phyloP scores from a whole-genome alignment of 2,329 filamentous ascomycete species.

The Sarocladium oryzae region DNA sequence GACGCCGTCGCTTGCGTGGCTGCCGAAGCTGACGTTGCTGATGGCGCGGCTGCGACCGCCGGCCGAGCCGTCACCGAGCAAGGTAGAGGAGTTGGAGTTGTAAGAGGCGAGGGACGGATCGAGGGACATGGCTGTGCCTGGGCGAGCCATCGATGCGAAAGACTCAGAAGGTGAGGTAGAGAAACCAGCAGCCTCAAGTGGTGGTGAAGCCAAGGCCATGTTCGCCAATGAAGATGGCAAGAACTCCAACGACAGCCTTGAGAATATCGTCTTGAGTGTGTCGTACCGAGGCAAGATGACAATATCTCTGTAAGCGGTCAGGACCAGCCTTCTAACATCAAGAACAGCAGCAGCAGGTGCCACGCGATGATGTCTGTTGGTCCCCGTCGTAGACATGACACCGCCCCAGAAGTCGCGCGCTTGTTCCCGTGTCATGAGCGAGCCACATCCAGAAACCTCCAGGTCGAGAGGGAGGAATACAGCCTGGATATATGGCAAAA shows the following conservation, averaged over 20 bases:
- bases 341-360: conserved; percentile 51
- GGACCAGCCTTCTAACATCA: conserved; percentile 81
- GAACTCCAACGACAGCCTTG: conserved; percentile 79
- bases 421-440: conserved; percentile 70
- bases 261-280: conserved; percentile 82
- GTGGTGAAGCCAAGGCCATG: conserved; percentile 48
- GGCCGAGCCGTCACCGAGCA: conserved; percentile 59
- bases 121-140: conserved; percentile 67
- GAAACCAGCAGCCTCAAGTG: conserved; percentile 37
- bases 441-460: conserved; percentile 81
- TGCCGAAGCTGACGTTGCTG: conserved; percentile 70
- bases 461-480: conserved; percentile 90
- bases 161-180: conserved; percentile 45
- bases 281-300: conserved; percentile 88
- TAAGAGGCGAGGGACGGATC: conserved; percentile 72
- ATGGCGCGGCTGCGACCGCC: conserved; percentile 70
- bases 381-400: conserved; percentile 37
- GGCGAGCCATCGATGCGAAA: conserved; percentile 43
- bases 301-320: conserved; percentile 81
- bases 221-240: conserved; percentile 47
- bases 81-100: conserved; percentile 71
- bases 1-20: conserved; percentile 39
- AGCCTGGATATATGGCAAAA: conserved; percentile 89
- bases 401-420: conserved; percentile 88
- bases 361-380: conserved; percentile 24